Evolutionary conservation across 1,284 basidiomycete species (phyloP).

Genomic region (Somion occarium): DNA sequence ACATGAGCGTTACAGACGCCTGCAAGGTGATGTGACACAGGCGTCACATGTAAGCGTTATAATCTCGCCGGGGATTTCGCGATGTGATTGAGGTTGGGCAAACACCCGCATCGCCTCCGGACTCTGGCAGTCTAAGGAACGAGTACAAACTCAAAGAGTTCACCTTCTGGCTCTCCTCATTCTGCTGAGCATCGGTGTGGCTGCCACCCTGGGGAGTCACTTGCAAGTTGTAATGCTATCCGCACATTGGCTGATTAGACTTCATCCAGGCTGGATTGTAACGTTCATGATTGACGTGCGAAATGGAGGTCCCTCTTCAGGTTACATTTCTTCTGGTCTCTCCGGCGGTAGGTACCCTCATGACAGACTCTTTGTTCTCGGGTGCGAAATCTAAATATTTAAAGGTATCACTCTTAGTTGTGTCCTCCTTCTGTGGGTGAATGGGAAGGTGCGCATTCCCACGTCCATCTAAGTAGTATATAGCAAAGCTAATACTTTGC

Average conservation of each 20-base stretch:
- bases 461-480: background rate
- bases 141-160: constrained; percentile 37
- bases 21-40: no score
- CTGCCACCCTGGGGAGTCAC: constrained; percentile 42
- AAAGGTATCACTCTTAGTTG: constrained; percentile 41
- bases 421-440: constrained; percentile 44
- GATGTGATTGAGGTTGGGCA: constrained; percentile 32
- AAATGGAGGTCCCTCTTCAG: constrained; percentile 41
- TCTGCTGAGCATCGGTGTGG: constrained; percentile 42
- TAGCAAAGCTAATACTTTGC: background rate
- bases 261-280: constrained; percentile 43
- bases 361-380: background rate
- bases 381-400: background rate
- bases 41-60: no score
- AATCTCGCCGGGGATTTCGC: no score
- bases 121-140: constrained; percentile 18
- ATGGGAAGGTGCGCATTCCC: constrained; percentile 33
- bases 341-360: constrained; percentile 41
- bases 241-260: background rate
- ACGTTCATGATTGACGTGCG: constrained; percentile 44
- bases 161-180: constrained; percentile 42
- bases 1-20: no score
- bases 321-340: constrained; percentile 49
- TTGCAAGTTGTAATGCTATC: background rate
- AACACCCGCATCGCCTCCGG: constrained; percentile 13